Base-by-base conservation (phyloP, 2,329 filamentous ascomycete genomes). In the Trichoderma afroharzianum region DNA sequence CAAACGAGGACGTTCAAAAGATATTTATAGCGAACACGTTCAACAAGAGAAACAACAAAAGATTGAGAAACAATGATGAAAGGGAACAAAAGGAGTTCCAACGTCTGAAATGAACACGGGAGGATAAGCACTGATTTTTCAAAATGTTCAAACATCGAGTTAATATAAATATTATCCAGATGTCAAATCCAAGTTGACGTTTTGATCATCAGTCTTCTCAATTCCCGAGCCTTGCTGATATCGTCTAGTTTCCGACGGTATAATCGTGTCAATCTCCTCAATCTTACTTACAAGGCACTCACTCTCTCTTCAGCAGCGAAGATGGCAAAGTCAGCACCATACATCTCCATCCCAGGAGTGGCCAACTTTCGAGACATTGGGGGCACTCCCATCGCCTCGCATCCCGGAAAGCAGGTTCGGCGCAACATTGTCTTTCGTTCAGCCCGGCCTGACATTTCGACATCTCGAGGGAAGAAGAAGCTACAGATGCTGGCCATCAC, bases 361-460 rank as follows among this genome's bases (percentile, higher is more conserved):
- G 15, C 63, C 63, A 67, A 67, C 11, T 67, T 67, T 21, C 63
- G 63, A 3, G 63, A 67, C 36, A 67, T 67, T 33, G 63, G 63
- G 11, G 63, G 63, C 32, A 15, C 39, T 6, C 28, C 63, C 24
- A 39, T 67, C 26, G 6, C 33, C 9, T 39, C 63, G 6, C 50
- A 58, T 2, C 33, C 53, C 2, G 36, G 24, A n/a, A 67, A 67
- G 24, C 6, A 58, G 28, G 32, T 67, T 28, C 63, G 63, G 11
- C 50, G 63, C 26, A 67, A 67, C 5, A 26, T 33, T 18, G 50
- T 67, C 63, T 67, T 67, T 36, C 63, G 63, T n/a, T 67, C 63
- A 3, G 63, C 50, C n/a, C 32, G 53, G 24, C 32, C 32, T 5
- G n/a, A 24, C 4, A 24, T 43, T 3, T 26, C 26, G 21, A 21